phyloP scores from a whole-genome alignment of 1,284 basidiomycete species.

The Ustilago curta region DNA sequence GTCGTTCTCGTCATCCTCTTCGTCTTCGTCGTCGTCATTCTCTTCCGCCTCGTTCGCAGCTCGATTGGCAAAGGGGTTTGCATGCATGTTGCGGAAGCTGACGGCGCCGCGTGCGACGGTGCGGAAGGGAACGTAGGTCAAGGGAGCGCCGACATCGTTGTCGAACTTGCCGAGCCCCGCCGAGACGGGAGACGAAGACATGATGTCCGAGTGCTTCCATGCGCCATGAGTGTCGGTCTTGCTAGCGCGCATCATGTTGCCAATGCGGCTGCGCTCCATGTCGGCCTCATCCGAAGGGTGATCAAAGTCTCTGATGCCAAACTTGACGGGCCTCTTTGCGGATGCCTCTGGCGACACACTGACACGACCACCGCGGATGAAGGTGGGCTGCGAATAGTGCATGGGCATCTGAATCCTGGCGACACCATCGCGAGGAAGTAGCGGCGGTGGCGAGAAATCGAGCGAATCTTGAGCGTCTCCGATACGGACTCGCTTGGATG shows the following conservation, averaged over 20 bases:
- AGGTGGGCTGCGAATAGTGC: slow-evolving; percentile 48
- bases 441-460: slow-evolving; percentile 47
- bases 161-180: slow-evolving; percentile 39
- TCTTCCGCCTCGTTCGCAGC: slow-evolving; percentile 12
- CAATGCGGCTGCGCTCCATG: slow-evolving; percentile 9
- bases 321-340: slow-evolving; percentile 33
- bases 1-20: slow-evolving; percentile 62
- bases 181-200: slow-evolving; percentile 43
- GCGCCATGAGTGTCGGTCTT: slow-evolving; percentile 11
- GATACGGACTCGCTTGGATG: slow-evolving; percentile 29
- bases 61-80: slow-evolving; percentile 12
- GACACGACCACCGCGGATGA: slow-evolving; percentile 47
- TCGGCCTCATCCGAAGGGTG: slow-evolving; percentile 6
- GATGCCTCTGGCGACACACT: slow-evolving; percentile 48
- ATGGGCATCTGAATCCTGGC: slow-evolving; percentile 36
- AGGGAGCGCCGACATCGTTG: slow-evolving; percentile 19
- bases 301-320: slow-evolving; percentile 22
- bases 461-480: slow-evolving; percentile 22
- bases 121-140: slow-evolving; percentile 33
- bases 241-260: slow-evolving; percentile 11
- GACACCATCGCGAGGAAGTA: slow-evolving; percentile 46
- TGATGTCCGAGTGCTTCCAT: slow-evolving; percentile 23
- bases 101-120: slow-evolving; percentile 12
- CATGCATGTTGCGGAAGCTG: slow-evolving; percentile 21
- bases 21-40: slow-evolving; percentile 32